These are phyloP conservation scores for Aspergillus hiratsukae DNA, from an alignment of 2,329 filamentous ascomycete species.

Conservation along the genomic window DNA sequence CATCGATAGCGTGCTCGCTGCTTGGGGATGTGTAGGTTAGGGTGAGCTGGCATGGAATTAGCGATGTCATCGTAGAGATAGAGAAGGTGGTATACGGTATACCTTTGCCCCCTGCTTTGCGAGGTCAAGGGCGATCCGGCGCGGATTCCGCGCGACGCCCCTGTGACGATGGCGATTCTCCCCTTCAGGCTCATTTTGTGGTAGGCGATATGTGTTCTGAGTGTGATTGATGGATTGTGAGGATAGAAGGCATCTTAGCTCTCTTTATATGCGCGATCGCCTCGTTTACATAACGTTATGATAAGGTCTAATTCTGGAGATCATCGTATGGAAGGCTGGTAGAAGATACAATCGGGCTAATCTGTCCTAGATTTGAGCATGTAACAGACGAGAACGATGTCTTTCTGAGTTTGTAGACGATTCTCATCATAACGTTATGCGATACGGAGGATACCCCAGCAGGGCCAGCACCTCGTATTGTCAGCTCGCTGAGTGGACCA, in stretches of 20 bases:
- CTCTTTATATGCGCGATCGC: not conserved
- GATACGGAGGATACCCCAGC: too few relatives aligned
- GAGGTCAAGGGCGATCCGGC: slow-evolving; percentile 1
- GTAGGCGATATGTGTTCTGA: not conserved
- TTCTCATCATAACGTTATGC: too few relatives aligned
- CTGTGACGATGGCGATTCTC: slow-evolving; percentile 1
- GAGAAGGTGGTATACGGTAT: not conserved
- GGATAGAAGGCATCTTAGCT: not conserved
- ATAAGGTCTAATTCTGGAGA: not conserved
- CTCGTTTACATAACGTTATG: not conserved
- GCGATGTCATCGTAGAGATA: too few relatives aligned
- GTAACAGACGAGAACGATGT: too few relatives aligned
- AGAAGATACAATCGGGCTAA: not conserved
- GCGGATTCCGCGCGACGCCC: slow-evolving; percentile 3
- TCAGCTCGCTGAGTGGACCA: too few relatives aligned
- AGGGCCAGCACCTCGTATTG: too few relatives aligned
- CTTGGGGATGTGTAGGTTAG: not conserved
- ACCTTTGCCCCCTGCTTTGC: slow-evolving; percentile 2
- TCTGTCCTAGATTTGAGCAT: too few relatives aligned
- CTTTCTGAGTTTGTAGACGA: too few relatives aligned
- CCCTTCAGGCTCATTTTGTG: slow-evolving; percentile 2
- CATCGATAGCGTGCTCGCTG: not conserved
- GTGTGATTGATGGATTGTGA: not conserved
- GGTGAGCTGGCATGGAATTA: not conserved
- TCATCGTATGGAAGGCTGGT: not conserved